Conservation (phyloP, 176 grass and related monocot species). For the Pontederia paniculata region DNA sequence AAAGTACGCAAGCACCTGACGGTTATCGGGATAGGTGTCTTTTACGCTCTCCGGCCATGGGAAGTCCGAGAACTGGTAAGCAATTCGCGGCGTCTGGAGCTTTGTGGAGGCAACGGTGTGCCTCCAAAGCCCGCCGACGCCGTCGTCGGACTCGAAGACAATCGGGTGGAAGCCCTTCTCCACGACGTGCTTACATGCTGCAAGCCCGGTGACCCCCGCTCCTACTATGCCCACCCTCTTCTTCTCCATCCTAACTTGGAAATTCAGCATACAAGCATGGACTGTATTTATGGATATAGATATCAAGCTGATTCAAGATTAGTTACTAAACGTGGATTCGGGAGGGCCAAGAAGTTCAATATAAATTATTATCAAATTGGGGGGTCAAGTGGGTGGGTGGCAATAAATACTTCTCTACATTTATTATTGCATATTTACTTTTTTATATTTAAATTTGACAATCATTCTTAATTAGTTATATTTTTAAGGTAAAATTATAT, state of each 20-base stretch:
- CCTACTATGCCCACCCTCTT: conserved; percentile 55
- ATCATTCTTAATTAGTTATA: too few species aligned
- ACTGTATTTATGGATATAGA: too few species aligned
- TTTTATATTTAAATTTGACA: too few species aligned
- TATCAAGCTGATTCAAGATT: too few species aligned
- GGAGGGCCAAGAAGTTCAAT: too few species aligned
- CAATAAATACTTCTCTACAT: too few species aligned
- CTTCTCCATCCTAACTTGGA: conserved; percentile 29
- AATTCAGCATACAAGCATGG: too few species aligned
- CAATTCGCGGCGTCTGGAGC: conserved; percentile 32
- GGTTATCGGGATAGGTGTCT: conserved; percentile 30
- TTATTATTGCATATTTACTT: too few species aligned
- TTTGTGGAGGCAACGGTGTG: conserved; percentile 42
- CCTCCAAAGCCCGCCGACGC: conserved; percentile 56
- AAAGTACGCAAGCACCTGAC: conserved; percentile 48
- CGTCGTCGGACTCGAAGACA: conserved; percentile 37
- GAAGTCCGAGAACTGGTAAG: conserved; percentile 58
- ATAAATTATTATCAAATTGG: too few species aligned
- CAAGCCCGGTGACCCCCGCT: conserved; percentile 61
- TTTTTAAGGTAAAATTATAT: too few species aligned
- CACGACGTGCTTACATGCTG: conserved; percentile 64
- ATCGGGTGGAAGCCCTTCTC: conserved; percentile 45
- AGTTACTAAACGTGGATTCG: too few species aligned
- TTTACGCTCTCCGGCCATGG: conserved; percentile 46
- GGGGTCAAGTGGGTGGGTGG: too few species aligned